These are phyloP conservation scores for Colletotrichum sp. DNA, from an alignment of 2,329 filamentous ascomycete genomes.

Conservation along the genomic window DNA sequence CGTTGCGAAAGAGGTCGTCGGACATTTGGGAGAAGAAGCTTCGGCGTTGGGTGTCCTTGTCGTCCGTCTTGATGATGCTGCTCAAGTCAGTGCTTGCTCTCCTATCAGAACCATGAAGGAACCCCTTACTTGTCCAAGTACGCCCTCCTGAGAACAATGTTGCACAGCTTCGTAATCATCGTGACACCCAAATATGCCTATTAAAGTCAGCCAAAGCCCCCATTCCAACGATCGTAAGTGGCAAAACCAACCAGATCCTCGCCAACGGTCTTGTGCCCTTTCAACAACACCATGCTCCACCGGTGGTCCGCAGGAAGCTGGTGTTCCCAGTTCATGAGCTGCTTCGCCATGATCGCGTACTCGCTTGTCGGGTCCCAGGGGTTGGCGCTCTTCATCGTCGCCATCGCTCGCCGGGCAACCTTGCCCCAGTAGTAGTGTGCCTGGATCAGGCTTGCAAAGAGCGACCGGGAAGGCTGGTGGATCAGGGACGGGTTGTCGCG, in stretches of 20 bases:
- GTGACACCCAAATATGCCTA: constrained; percentile 61
- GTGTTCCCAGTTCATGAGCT: constrained; percentile 53
- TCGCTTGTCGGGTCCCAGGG: constrained; percentile 55
- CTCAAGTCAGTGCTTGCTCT: background rate
- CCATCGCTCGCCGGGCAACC: constrained; percentile 53
- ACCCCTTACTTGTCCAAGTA: constrained; percentile 54
- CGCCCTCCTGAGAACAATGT: constrained; percentile 60
- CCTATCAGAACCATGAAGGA: background rate
- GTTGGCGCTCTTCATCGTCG: constrained; percentile 43
- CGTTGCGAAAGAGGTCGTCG: constrained; percentile 53
- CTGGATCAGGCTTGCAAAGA: constrained; percentile 62
- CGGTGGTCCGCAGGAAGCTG: constrained; percentile 51
- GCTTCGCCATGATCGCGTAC: constrained; percentile 47
- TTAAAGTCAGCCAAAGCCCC: constrained; percentile 5
- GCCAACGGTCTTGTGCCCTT: constrained; percentile 50
- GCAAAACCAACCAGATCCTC: constrained; percentile 50
- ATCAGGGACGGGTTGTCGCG: constrained; percentile 49
- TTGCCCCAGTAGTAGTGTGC: constrained; percentile 60
- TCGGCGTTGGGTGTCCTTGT: constrained; percentile 39
- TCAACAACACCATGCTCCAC: constrained; percentile 48
- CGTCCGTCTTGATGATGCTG: constrained; percentile 49
- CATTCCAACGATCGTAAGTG: accelerated
- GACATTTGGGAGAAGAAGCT: constrained; percentile 50
- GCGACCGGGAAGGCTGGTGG: constrained; percentile 48
- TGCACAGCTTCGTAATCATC: constrained; percentile 60